Percentiles rank a stretch among this genome's conserved stretches.
These are phyloP conservation scores for Immersiella caudata DNA, from an alignment of 495 filamentous ascomycete genomes.

Conservation along the genomic window DNA sequence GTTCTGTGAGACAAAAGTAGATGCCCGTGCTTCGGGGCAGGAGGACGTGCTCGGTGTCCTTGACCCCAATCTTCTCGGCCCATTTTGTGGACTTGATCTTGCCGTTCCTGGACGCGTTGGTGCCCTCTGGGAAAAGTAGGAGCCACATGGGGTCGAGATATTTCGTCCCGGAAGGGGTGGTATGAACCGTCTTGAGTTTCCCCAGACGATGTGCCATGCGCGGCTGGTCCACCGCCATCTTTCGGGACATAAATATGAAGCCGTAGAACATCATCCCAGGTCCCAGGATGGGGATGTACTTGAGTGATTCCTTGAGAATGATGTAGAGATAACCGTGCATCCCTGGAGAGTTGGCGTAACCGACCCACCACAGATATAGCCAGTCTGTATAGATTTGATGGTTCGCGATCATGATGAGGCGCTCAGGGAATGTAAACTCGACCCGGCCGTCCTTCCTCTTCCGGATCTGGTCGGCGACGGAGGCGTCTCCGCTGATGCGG, in stretches of 20 bases:
- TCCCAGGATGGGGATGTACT: conserved; percentile 73
- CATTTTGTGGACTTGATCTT: conserved; percentile 64
- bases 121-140: conserved; percentile 82
- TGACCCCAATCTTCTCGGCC: conserved; percentile 68
- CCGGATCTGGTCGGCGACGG: conserved; percentile 68
- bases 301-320: conserved; percentile 81
- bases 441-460: conserved; percentile 66
- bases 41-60: conserved; percentile 68
- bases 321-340: conserved; percentile 87
- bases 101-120: conserved; percentile 71
- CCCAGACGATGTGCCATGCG: conserved; percentile 68
- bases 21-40: conserved; percentile 76
- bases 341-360: conserved; percentile 65
- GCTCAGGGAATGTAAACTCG: conserved; percentile 73
- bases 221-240: conserved; percentile 77
- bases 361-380: conserved; percentile 88
- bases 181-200: conserved; percentile 62
- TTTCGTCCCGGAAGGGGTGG: conserved; percentile 54
- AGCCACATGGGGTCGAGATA: conserved; percentile 81
- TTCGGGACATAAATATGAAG: conserved; percentile 83
- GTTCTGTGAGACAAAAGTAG: conserved; percentile 73
- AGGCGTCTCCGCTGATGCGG: conserved; percentile 74
- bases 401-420: conserved; percentile 80
- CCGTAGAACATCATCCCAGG: conserved; percentile 80
- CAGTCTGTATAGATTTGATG: conserved; percentile 90